Conservation (phyloP, 352 stramenopile genomes). For the Phytophthora sp. region DNA sequence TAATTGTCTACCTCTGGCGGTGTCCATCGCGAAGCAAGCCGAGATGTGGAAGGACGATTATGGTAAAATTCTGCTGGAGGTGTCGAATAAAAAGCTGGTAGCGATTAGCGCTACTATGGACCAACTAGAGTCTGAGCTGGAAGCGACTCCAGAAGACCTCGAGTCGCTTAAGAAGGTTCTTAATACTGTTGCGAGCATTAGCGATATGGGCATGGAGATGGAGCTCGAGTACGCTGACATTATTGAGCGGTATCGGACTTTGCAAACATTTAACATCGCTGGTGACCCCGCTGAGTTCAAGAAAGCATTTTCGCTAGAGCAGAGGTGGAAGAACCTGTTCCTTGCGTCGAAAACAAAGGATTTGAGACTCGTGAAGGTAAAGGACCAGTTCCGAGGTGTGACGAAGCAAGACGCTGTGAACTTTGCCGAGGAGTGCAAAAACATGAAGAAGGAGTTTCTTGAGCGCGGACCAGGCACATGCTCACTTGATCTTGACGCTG, state of each 20-base stretch:
- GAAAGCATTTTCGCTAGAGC: slow-evolving; percentile 81
- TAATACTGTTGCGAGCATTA: slow-evolving; percentile 90
- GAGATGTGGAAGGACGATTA: slow-evolving; percentile 96
- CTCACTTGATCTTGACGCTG: slow-evolving; percentile 87
- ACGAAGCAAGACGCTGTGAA: slow-evolving; percentile 91
- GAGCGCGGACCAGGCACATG: slow-evolving; percentile 85
- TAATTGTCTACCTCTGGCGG: slow-evolving; percentile 90
- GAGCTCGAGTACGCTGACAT: slow-evolving; percentile 95
- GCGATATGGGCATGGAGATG: slow-evolving; percentile 92
- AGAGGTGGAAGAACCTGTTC: slow-evolving; percentile 85
- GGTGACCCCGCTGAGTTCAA: slow-evolving; percentile 70
- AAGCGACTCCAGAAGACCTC: slow-evolving; percentile 83
- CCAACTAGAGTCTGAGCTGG: slow-evolving; percentile 81
- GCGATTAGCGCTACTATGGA: slow-evolving; percentile 78
- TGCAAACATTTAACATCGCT: slow-evolving; percentile 85
- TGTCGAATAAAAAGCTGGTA: slow-evolving; percentile 87
- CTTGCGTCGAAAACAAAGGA: slow-evolving; percentile 93
- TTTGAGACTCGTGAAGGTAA: slow-evolving; percentile 92
- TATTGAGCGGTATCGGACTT: slow-evolving; percentile 91
- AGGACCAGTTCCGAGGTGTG: slow-evolving; percentile 94
- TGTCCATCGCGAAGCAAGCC: slow-evolving; percentile 91
- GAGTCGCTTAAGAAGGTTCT: slow-evolving; percentile 95
- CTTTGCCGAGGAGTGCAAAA: slow-evolving; percentile 89
- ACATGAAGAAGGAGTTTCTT: slow-evolving; percentile 89
- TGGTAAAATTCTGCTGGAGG: slow-evolving; percentile 89